Evolutionary conservation across 176 grass and related monocot genomes (phyloP).

Genomic region (Alopecurus myosuroides): DNA sequence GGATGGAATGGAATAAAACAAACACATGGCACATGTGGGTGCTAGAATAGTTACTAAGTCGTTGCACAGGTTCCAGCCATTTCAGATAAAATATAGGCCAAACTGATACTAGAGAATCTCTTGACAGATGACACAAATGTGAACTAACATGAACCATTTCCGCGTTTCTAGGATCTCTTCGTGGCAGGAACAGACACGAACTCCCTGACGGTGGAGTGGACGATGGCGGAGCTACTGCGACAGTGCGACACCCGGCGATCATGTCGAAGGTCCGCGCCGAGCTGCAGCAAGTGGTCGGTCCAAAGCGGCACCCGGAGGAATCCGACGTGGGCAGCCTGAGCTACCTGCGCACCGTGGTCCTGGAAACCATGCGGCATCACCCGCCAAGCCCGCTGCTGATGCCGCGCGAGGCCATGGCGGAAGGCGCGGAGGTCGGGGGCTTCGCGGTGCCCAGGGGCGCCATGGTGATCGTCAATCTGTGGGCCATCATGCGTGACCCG

Average conservation of each 20-base stretch:
- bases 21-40: too few relatives aligned
- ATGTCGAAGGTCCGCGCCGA: conserved; percentile 49
- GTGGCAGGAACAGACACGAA: conserved; percentile 42
- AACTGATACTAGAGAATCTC: not conserved
- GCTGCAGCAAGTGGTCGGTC: conserved; percentile 17
- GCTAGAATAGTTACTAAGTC: too few relatives aligned
- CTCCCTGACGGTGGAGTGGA: conserved; percentile 43
- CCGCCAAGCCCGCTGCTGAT: conserved; percentile 45
- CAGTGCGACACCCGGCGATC: conserved; percentile 29
- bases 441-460: conserved; percentile 32
- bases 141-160: not conserved
- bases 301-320: conserved; percentile 12
- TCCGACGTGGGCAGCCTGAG: conserved; percentile 17
- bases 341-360: conserved; percentile 43
- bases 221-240: conserved; percentile 61
- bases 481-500: conserved; percentile 58
- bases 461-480: conserved; percentile 37
- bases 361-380: conserved; percentile 54
- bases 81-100: not conserved
- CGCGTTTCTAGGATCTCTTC: conserved; percentile 7
- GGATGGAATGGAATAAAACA: too few relatives aligned
- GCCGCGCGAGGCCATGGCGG: conserved; percentile 31
- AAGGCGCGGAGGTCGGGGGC: conserved; percentile 32
- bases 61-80: too few relatives aligned
- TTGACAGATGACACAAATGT: not conserved